These are phyloP conservation scores for Cladosporium oxysporum DNA, from an alignment of 2,329 filamentous ascomycete genomes.

Conservation along the genomic window DNA sequence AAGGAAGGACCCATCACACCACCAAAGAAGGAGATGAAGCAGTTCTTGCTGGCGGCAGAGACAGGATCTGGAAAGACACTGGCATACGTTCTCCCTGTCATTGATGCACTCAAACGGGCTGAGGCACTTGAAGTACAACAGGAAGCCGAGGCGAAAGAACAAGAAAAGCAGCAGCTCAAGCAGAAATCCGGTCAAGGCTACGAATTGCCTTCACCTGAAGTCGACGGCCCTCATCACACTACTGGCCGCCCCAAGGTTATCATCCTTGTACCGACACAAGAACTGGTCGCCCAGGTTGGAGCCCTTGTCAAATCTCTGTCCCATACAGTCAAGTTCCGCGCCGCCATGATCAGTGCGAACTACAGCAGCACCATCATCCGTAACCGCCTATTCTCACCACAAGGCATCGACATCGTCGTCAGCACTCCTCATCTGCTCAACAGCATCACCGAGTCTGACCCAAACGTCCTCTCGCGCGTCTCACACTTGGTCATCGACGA, in stretches of 20 bases:
- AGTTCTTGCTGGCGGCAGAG: conserved; percentile 87
- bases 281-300: conserved; percentile 87
- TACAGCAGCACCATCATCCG: conserved; percentile 78
- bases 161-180: conserved; percentile 38
- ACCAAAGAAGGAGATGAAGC: conserved; percentile 48
- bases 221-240: conserved; percentile 68
- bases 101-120: conserved; percentile 81
- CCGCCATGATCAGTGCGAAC: conserved; percentile 77
- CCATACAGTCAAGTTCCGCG: conserved; percentile 83
- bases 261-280: conserved; percentile 87
- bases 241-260: conserved; percentile 79
- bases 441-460: conserved; percentile 84
- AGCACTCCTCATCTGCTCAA: conserved; percentile 86
- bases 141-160: conserved; percentile 33
- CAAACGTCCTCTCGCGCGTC: conserved; percentile 89
- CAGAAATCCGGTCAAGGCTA: conserved; percentile 19
- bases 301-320: conserved; percentile 77
- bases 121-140: conserved; percentile 58
- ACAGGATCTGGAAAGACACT: conserved; percentile 97
- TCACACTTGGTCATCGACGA: conserved; percentile 89
- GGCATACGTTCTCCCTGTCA: conserved; percentile 80
- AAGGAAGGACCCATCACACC: conserved; percentile 24
- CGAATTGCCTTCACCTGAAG: conserved; percentile 45
- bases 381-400: conserved; percentile 75
- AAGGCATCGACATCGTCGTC: conserved; percentile 81